Percentiles rank a stretch among this genome's conserved stretches.
phyloP scores from a whole-genome alignment of 768 basidiomycete species.

The Hortiboletus campestris region DNA sequence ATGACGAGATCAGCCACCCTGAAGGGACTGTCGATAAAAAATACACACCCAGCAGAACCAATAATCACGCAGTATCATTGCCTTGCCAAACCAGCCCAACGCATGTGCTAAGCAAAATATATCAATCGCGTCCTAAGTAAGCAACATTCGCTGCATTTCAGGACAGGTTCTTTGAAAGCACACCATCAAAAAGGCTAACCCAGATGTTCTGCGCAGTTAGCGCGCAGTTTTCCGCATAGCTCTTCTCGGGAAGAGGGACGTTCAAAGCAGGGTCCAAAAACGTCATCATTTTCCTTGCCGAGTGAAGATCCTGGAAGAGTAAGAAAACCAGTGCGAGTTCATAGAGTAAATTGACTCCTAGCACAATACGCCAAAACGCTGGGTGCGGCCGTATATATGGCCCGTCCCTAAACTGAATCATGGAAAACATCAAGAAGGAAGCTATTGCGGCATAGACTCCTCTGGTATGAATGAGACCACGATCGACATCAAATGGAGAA shows the following conservation, averaged over 20 bases:
- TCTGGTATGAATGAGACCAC: slow-evolving; percentile 38
- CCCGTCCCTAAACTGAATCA: slow-evolving; percentile 87
- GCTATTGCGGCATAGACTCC: slow-evolving; percentile 74
- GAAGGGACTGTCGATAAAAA: background rate
- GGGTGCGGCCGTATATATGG: slow-evolving; percentile 89
- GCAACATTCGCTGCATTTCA: slow-evolving; percentile 2
- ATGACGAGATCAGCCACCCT: slow-evolving; percentile 8
- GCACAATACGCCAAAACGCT: slow-evolving; percentile 77
- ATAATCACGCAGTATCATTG: slow-evolving; percentile 85
- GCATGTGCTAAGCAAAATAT: slow-evolving; percentile 86
- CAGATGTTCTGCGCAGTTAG: slow-evolving; percentile 62
- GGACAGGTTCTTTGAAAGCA: background rate
- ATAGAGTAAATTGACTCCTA: slow-evolving; percentile 81
- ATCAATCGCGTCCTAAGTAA: slow-evolving; percentile 68
- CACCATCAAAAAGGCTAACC: slow-evolving; percentile 41
- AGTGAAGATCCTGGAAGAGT: slow-evolving; percentile 79
- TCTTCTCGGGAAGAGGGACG: slow-evolving; percentile 76
- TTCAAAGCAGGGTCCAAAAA: slow-evolving; percentile 73
- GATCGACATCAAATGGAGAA: background rate
- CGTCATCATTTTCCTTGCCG: slow-evolving; percentile 76
- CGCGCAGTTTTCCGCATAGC: slow-evolving; percentile 78
- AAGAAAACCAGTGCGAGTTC: slow-evolving; percentile 81
- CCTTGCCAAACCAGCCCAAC: slow-evolving; percentile 90
- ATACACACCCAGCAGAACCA: slow-evolving; percentile 87
- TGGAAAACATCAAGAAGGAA: slow-evolving; percentile 77